Evolutionary conservation across 371 early-diverging fungal species (phyloP).

Genomic region (Rhizopus stolonifer): DNA sequence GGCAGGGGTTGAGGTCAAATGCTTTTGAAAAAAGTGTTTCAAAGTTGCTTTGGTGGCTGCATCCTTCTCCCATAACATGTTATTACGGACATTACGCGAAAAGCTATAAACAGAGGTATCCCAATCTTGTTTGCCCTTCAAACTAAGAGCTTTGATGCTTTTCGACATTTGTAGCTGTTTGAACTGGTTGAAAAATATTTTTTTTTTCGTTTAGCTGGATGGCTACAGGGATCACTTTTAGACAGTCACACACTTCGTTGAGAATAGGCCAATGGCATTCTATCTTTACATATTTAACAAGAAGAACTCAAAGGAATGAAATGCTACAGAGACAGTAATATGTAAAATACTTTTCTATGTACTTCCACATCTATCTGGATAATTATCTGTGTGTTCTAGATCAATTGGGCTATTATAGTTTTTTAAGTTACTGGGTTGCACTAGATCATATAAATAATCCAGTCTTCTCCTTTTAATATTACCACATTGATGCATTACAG

Average conservation of each 20-base stretch:
- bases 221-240: neutral
- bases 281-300: no score
- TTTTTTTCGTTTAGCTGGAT: neutral
- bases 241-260: neutral
- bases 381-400: no score
- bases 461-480: no score
- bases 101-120: conserved; percentile 49
- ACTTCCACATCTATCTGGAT: no score
- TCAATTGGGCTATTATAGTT: no score
- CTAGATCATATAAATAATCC: no score
- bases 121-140: conserved; percentile 55
- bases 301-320: no score
- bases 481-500: no score
- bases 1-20: conserved; percentile 51
- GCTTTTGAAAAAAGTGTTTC: conserved; percentile 48
- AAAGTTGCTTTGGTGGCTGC: conserved; percentile 42
- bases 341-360: no score
- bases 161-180: conserved; percentile 40
- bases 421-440: no score
- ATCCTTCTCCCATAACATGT: conserved; percentile 51
- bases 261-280: neutral
- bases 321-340: no score
- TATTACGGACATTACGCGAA: conserved; percentile 47
- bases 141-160: conserved; percentile 51
- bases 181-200: neutral